These are phyloP conservation scores for Epichloe amarillans DNA, from an alignment of 2,329 filamentous ascomycete genomes.

Conservation along the genomic window DNA sequence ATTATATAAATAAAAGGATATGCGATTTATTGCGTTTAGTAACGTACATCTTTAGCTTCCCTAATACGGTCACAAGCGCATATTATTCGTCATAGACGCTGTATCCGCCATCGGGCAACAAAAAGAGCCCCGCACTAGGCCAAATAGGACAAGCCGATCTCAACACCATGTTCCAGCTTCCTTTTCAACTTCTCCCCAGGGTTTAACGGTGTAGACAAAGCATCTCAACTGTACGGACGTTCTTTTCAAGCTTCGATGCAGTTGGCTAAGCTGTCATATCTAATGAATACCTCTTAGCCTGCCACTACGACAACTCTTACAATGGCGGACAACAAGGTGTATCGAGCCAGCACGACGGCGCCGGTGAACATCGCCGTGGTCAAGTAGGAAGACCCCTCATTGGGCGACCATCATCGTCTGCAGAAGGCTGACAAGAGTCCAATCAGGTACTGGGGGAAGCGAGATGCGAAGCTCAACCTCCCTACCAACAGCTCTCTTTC, in stretches of 20 bases:
- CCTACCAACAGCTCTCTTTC: conserved; percentile 97
- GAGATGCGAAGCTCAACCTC: conserved; percentile 83
- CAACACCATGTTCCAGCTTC: background rate
- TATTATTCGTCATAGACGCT: too few relatives aligned
- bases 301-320: conserved; percentile 1
- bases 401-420: background rate
- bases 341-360: conserved; percentile 88
- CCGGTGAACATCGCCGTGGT: conserved; percentile 98
- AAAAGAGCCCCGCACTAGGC: background rate
- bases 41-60: too few relatives aligned
- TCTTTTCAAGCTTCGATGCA: background rate
- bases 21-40: too few relatives aligned
- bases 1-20: too few relatives aligned
- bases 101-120: too few relatives aligned
- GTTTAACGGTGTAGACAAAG: background rate
- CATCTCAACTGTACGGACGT: background rate
- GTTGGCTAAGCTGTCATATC: background rate
- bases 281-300: background rate
- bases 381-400: conserved; percentile 45
- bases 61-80: too few relatives aligned
- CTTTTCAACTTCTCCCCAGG: background rate
- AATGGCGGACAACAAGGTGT: conserved; percentile 47
- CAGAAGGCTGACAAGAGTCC: background rate
- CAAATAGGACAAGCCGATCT: background rate
- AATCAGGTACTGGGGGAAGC: conserved; percentile 82